These are phyloP conservation scores for Trichomonas vaginalis DNA, from an alignment of 208 protist genomes.

Conservation along the genomic window DNA sequence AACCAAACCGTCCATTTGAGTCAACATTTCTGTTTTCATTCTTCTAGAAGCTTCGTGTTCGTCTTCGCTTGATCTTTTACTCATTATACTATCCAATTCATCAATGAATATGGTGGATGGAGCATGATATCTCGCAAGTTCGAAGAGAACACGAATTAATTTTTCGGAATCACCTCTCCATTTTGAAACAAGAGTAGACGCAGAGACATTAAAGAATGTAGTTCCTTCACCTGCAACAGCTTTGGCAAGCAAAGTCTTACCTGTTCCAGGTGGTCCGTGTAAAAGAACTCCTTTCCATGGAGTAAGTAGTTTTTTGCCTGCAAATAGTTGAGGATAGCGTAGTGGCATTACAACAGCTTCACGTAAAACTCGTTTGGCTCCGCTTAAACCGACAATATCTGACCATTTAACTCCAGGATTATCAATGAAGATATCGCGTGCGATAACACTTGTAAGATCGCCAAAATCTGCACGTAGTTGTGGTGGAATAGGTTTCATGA, in stretches of 20 bases:
- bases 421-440: neutral
- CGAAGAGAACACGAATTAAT: conserved; percentile 71
- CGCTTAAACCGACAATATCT: conserved; percentile 14
- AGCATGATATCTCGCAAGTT: conserved; percentile 57
- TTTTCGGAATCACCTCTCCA: conserved; percentile 92
- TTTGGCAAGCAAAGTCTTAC: conserved; percentile 87
- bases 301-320: conserved; percentile 19
- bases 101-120: conserved; percentile 78
- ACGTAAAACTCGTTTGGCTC: conserved; percentile 18
- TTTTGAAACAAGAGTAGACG: conserved; percentile 42
- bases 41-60: conserved; percentile 30
- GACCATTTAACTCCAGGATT: neutral
- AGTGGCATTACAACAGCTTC: conserved; percentile 31
- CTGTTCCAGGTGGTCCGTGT: conserved; percentile 81
- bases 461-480: neutral
- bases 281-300: conserved; percentile 60
- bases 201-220: conserved; percentile 94
- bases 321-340: conserved; percentile 26
- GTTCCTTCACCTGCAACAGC: conserved; percentile 59
- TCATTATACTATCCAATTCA: conserved; percentile 64
- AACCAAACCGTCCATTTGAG: conserved; percentile 37
- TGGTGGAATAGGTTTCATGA: neutral
- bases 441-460: neutral
- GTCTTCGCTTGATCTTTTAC: conserved; percentile 40
- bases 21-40: conserved; percentile 42